phyloP scores from a whole-genome alignment of 2,329 filamentous ascomycete species.

The Alternaria triticimaculans region DNA sequence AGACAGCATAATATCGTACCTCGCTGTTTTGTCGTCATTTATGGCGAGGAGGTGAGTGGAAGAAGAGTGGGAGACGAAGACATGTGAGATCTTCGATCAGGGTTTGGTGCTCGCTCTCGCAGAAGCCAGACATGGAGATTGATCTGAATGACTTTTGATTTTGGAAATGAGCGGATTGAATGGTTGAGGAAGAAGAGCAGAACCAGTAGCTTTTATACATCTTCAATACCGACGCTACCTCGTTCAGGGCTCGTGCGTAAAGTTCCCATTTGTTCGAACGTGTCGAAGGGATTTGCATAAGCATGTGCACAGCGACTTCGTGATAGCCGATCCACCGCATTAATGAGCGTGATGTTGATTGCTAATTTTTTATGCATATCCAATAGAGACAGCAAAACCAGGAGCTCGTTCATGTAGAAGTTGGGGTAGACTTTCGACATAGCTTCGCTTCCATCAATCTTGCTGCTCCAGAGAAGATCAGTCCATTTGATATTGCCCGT shows the following conservation, averaged over 20 bases:
- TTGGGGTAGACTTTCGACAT: neutral
- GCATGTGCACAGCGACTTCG: neutral
- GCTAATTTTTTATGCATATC: neutral
- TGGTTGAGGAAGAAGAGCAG: neutral
- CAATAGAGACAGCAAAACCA: fast-evolving
- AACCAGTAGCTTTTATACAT: too few relatives aligned
- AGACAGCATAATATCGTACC: too few relatives aligned
- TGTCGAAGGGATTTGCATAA: neutral
- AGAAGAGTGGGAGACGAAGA: neutral
- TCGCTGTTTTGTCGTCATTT: too few relatives aligned
- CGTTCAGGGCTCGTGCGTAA: fast-evolving
- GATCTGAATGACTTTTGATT: too few relatives aligned
- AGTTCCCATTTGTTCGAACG: neutral
- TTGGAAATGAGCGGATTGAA: neutral
- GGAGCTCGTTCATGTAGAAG: too few relatives aligned
- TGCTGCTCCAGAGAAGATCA: neutral
- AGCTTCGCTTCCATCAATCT: fast-evolving
- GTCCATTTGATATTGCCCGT: neutral
- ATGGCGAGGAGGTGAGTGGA: neutral
- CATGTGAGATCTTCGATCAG: too few relatives aligned
- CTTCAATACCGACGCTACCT: fast-evolving
- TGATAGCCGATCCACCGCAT: fast-evolving
- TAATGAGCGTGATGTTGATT: fast-evolving
- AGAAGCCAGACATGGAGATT: neutral
- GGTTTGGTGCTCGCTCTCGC: neutral